phyloP scores from a whole-genome alignment of 2,329 filamentous ascomycete species.

The Colletotrichum karsti region DNA sequence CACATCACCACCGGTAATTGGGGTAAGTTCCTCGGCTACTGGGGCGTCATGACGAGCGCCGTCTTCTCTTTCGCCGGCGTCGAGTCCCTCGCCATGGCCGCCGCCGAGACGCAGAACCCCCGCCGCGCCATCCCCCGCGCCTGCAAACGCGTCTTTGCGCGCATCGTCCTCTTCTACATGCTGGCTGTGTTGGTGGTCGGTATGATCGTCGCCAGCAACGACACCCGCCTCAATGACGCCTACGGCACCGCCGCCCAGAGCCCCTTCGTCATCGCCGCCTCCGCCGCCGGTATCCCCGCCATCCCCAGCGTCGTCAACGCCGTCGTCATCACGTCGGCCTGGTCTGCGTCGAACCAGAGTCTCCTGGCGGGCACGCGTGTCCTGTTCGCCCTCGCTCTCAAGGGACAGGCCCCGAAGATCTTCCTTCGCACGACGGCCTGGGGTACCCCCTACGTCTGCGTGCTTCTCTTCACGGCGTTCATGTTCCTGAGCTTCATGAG shows the following conservation, averaged over 20 bases:
- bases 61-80: slow-evolving; percentile 36
- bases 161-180: slow-evolving; percentile 51
- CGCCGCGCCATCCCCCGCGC: slow-evolving; percentile 47
- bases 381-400: slow-evolving; percentile 61
- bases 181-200: slow-evolving; percentile 60
- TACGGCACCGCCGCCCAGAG: slow-evolving; percentile 57
- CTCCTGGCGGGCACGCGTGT: slow-evolving; percentile 66
- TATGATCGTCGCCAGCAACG: slow-evolving; percentile 62
- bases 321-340: slow-evolving; percentile 60
- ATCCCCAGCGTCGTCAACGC: slow-evolving; percentile 65
- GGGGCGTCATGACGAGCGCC: slow-evolving; percentile 34
- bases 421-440: slow-evolving; percentile 37
- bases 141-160: slow-evolving; percentile 36
- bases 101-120: slow-evolving; percentile 49
- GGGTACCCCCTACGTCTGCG: slow-evolving; percentile 40
- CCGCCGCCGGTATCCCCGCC: slow-evolving; percentile 60
- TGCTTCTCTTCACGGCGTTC: slow-evolving; percentile 62
- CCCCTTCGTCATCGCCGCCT: slow-evolving; percentile 59
- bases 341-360: slow-evolving; percentile 59
- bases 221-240: slow-evolving; percentile 57
- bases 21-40: slow-evolving; percentile 41
- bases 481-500: slow-evolving; percentile 69
- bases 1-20: slow-evolving; percentile 54
- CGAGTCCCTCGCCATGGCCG: slow-evolving; percentile 34
- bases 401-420: slow-evolving; percentile 59